These are phyloP conservation scores for Puccinellia tenuiflora DNA, from an alignment of 176 grass and related monocot genomes.

Conservation along the genomic window DNA sequence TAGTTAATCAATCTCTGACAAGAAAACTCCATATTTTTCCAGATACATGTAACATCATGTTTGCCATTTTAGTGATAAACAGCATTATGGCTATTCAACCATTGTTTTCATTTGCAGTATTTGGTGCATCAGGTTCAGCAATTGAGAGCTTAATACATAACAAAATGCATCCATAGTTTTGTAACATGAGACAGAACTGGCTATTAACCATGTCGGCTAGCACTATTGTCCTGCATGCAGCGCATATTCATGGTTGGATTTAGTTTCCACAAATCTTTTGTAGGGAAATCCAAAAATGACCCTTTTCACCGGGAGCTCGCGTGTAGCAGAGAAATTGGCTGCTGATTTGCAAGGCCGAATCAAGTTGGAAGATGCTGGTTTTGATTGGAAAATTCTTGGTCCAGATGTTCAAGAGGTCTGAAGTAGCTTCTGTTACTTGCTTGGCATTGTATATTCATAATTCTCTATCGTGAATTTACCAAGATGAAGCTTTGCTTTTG, in stretches of 20 bases:
- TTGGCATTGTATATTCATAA: background rate
- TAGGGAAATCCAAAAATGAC: conserved; percentile 91
- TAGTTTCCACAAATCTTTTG: conserved; percentile 16
- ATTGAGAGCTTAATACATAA: background rate
- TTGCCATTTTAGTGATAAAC: background rate
- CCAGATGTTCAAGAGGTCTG: conserved; percentile 94
- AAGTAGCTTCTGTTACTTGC: background rate
- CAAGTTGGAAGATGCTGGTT: conserved; percentile 97
- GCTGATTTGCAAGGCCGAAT: conserved; percentile 77
- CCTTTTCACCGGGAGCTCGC: conserved; percentile 91
- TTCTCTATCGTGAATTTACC: background rate
- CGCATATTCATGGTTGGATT: conserved; percentile 5
- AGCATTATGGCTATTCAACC: background rate
- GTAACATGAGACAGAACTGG: background rate
- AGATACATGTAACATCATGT: background rate
- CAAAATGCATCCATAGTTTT: background rate
- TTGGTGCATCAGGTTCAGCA: background rate
- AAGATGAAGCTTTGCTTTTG: conserved; percentile 24
- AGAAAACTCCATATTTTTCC: background rate
- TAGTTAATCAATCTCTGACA: background rate
- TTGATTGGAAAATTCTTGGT: conserved; percentile 99
- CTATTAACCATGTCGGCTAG: background rate
- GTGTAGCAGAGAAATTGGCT: conserved; percentile 86
- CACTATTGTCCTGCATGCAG: background rate
- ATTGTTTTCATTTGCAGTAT: background rate